Conservation (phyloP, 164 flowering plant species). For the Annona cherimola region DNA sequence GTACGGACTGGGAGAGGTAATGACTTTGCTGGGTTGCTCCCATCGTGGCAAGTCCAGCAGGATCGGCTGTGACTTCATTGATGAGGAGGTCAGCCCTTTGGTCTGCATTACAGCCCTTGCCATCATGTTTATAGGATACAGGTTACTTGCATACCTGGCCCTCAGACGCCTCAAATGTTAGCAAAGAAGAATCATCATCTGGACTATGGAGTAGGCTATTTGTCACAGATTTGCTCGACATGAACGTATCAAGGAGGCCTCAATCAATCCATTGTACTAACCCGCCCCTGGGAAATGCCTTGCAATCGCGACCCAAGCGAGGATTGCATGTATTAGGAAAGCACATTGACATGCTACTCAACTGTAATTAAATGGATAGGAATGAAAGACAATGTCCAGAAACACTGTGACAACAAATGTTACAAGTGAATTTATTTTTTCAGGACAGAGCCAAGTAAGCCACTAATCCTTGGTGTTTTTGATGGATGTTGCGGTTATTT, state of each 20-base stretch:
- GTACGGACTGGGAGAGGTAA: conserved; percentile 44
- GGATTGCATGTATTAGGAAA: background rate
- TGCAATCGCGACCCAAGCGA: conserved; percentile 1
- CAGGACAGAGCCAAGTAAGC: background rate
- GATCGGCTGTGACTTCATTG: conserved; percentile 41
- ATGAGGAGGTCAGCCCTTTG: conserved; percentile 42
- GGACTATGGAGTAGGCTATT: background rate
- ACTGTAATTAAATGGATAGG: background rate
- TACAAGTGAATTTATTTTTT: background rate
- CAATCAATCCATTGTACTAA: background rate
- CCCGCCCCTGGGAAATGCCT: background rate
- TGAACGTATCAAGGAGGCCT: background rate
- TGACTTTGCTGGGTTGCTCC: conserved; percentile 41
- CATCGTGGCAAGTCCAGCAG: conserved; percentile 3
- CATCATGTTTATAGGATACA: conserved; percentile 63
- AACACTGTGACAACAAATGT: background rate
- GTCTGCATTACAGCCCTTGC: conserved; percentile 31
- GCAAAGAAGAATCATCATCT: conserved; percentile 10
- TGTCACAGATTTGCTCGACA: background rate
- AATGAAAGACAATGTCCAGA: background rate
- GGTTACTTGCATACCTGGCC: conserved; percentile 65
- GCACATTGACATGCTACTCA: background rate
- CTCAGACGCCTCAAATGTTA: conserved; percentile 43
- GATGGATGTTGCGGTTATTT: too few relatives aligned
- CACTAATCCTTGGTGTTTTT: background rate